Evolutionary conservation across 176 grass and related monocot genomes (phyloP), one percentile per base, ranked within the genome.

Genomic region (Chrysopogon serrulatus): DNA sequence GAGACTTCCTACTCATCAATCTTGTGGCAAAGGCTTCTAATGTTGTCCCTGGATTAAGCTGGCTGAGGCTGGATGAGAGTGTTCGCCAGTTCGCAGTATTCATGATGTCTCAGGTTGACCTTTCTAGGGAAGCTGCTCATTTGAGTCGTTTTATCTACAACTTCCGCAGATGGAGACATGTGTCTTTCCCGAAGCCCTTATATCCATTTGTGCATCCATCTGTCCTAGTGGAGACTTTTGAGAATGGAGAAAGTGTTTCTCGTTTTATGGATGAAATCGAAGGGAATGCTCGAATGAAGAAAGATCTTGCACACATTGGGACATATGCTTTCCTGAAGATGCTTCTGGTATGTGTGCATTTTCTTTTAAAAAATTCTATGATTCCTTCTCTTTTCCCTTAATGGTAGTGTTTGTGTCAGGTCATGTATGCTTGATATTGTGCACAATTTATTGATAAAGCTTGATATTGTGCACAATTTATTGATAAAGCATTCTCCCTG

Each of bases 51-150:
- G 92, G 90, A 53, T 90, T 98, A 83, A 95, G 91, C 79, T 98
- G 96, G 96, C 86, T 98, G 82, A 93, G 96, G 78, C 79, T 98
- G 85, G 96, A 98, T 74, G 96, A 98, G 82, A 98, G 96, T 83
- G 96, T 90, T 33, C 88, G 90, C 19, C 95, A 98, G 21, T 98
- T 98, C 81, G 90, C 95, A 26, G 84, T 93, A 82, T 98, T 93
- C 80, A 98, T 98, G 96, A 88, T 98, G 90, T 95, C 93, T 84
- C 96, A 98, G 83, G 93, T 98, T 57, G 96, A 98, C 81, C 93
- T 98, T 78, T 95, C 96, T 36, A 84, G 93, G 53, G 96, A 98
- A 91, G 92, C 96, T 86, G 87, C 89, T 85, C 93, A 98, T 88
- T 86, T 98, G 80, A 90, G 65, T 81, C 93, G 96, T 64, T 98